Base-by-base conservation (phyloP, 1,139 yeast species). In the Scheffersomyces illinoinensis region DNA sequence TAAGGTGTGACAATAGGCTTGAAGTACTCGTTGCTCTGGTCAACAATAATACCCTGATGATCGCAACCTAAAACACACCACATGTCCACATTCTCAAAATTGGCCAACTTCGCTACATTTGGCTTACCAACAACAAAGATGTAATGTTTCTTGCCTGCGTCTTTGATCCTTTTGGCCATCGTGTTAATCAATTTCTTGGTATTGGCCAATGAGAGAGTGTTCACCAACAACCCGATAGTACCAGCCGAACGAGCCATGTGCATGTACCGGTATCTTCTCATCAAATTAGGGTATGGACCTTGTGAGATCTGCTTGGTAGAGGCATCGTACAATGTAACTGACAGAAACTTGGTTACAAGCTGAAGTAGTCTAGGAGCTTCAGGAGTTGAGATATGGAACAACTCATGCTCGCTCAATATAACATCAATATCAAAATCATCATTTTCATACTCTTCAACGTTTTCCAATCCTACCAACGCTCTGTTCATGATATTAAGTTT, bases 61-160 rank as follows among this genome's bases (percentile, higher is more conserved):
- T 96, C 93, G 73, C 99, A 96, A 0, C 99, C 99, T 23, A 95
- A 75, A 19, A 95, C 85, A 68, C 96, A 93, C 98, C 99, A 95
- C 33, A 91, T 82, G 66, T 95, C 99, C 19, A 95, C 85, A 21
- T 87, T 88, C 63, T 93, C 98, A 70, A 96, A 95, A 72, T 95
- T 95, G 14, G 99, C 99, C 57, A 95, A 79, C 68, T 95, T 95
- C 50, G 99, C 97, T 5, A 95, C 98, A 69, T 95, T 95, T n/a
- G 98, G 98, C 71, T 96, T 96, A 18, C 99, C 99, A 7, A 95
- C 98, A 6, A 93, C 98, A 76, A 95, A 93, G 67, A 92, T 83
- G 70, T 95, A 95, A 65, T 91, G 95, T 70, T 96, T 96, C 74
- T 95, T 95, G 2, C 93, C 97, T 0, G 96, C 93, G 5, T 79